Evolutionary conservation across 495 filamentous ascomycete genomes (phyloP), one percentile per base, ranked within the genome.

Genomic region (Hapsidospora chrysogenum): DNA sequence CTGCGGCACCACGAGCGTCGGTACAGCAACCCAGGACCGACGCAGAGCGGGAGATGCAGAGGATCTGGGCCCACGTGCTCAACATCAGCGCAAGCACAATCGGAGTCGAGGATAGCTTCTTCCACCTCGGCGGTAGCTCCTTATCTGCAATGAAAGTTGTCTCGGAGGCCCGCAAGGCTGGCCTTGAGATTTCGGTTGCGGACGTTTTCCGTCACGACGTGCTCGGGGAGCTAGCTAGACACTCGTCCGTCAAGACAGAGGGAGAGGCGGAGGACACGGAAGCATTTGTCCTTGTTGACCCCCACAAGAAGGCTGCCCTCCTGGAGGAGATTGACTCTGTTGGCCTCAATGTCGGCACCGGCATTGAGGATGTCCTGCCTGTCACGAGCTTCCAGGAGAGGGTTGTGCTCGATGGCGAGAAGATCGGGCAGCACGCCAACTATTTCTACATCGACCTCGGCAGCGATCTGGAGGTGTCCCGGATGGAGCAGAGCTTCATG

Each of bases 371-470:
- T n/a, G n/a, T 26, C 23, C 7, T 7, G 23, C 23, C 23, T 7
- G 7, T 26, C 23, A 26, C 7, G 7, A 7, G n/a, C 7, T 26
- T 26, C 23, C 23, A 26, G 23, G 23, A 26, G 23, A n/a, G 23
- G 7, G n/a, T 26, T n/a, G 23, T 7, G 23, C 7, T 26, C 23
- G 23, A n/a, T 7, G 7, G n/a, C 23, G n/a, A n/a, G 23, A 26
- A n/a, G 7, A 7, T n/a, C 7, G n/a, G 23, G 23, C 7, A 26
- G 23, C n/a, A 7, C n/a, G 7, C 7, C 35, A 72, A 77, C 33
- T 72, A 74, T 44, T 68, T 74, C 48, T 66, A 59, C 43, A 53
- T 77, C 11, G 63, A 74, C 35, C 60, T 65, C 5, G 51, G 52
- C 4, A 64, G 65, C 0, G 37, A 50, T 0, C 22, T 74, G 10